Conservation (phyloP, 768 basidiomycete genomes). For the Artomyces pyxidatus region DNA sequence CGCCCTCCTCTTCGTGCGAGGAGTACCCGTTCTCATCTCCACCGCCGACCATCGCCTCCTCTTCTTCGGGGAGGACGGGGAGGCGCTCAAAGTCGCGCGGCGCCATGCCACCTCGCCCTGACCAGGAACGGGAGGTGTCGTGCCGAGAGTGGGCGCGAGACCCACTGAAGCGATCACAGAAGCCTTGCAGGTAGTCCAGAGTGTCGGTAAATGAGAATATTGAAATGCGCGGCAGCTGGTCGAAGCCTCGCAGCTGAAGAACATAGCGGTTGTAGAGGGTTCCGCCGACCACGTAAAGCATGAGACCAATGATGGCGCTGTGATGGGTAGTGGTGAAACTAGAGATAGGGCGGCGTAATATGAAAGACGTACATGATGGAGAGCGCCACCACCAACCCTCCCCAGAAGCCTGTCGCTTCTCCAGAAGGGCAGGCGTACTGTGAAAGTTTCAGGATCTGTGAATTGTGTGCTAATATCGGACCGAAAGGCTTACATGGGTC, state of each 20-base stretch:
- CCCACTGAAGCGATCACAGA: constrained; percentile 16
- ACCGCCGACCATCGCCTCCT: constrained; percentile 20
- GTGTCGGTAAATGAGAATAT: constrained; percentile 23
- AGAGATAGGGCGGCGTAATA: constrained; percentile 17
- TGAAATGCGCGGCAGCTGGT: constrained; percentile 63
- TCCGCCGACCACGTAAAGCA: constrained; percentile 60
- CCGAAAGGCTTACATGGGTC: constrained; percentile 49
- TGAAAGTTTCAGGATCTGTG: neutral
- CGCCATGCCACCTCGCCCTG: constrained; percentile 15
- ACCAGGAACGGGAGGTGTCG: constrained; percentile 9
- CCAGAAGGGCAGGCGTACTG: constrained; percentile 70
- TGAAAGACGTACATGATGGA: constrained; percentile 55
- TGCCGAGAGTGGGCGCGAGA: constrained; percentile 18
- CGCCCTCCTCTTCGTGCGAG: constrained; percentile 21
- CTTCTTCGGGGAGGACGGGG: constrained; percentile 19
- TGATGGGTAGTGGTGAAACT: neutral
- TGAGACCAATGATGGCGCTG: constrained; percentile 48
- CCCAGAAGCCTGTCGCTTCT: constrained; percentile 43
- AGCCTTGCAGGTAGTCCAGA: constrained; percentile 16
- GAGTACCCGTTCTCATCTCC: constrained; percentile 23
- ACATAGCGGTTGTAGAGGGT: constrained; percentile 75
- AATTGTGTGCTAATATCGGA: neutral
- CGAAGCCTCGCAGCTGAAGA: constrained; percentile 60
- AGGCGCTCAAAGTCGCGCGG: constrained; percentile 20
- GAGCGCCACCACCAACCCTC: constrained; percentile 42